These are phyloP conservation scores for Camellia granthamiana DNA, from an alignment of 148 eudicot species.

Conservation along the genomic window DNA sequence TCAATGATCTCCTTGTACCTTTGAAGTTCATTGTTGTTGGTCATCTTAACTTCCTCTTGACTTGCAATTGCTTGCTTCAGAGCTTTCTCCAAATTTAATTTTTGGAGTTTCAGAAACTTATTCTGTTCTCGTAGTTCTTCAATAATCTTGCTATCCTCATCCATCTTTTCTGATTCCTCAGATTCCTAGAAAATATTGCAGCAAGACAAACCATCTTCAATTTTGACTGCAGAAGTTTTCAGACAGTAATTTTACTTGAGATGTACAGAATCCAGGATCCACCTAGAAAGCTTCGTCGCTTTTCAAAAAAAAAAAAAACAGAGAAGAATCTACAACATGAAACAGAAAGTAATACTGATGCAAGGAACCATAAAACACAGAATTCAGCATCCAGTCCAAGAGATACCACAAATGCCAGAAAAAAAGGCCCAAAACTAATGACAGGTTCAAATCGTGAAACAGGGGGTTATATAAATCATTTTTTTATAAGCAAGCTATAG, in stretches of 20 bases:
- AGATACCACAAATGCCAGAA: neutral
- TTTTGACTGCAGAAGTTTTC: conserved; percentile 24
- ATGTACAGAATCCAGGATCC: conserved; percentile 18
- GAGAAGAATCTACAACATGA: conserved; percentile 3
- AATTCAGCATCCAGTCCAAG: neutral
- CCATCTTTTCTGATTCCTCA: conserved; percentile 99
- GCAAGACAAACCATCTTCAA: conserved; percentile 33
- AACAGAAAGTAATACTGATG: neutral
- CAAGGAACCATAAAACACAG: neutral
- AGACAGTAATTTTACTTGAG: conserved; percentile 14
- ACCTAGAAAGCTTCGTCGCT: conserved; percentile 3
- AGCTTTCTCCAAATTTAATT: conserved; percentile 73
- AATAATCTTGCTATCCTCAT: conserved; percentile 86
- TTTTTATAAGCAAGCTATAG: too few relatives aligned
- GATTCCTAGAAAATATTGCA: conserved; percentile 56
- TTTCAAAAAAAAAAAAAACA: too few relatives aligned
- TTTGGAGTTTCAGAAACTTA: conserved; percentile 64
- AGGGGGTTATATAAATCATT: too few relatives aligned
- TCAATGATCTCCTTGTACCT: conserved; percentile 73
- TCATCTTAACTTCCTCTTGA: conserved; percentile 68
- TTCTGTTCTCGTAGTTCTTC: conserved; percentile 71
- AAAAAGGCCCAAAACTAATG: neutral
- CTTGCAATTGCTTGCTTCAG: conserved; percentile 71
- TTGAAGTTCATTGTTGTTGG: conserved; percentile 60
- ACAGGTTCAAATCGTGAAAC: conserved; percentile 5